Base-by-base conservation (phyloP, 2,329 filamentous ascomycete genomes). In the Shiraia bambusicola region DNA sequence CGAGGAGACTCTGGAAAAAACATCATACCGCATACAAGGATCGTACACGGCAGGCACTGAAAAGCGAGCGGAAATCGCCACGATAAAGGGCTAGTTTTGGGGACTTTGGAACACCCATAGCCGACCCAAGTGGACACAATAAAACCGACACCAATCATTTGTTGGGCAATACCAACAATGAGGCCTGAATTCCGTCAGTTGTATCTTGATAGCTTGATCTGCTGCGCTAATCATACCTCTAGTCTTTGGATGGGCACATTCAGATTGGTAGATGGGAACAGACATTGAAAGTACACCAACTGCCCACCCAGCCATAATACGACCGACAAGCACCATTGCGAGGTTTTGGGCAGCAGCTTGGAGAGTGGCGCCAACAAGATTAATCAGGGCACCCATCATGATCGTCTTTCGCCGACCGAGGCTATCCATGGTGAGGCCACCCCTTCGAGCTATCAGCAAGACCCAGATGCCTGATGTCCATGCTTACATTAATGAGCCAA, bases 261-360 rank as follows among this genome's bases (percentile, higher is more conserved):
- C 82, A 8, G 81, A 78, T 43, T 83, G 81, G 58, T 85, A 85
- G 25, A 81, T 75, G 3, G 81, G 82, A 2, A 84, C 78, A 3
- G 76, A 78, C 58, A 80, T 82, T 13, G 75, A 78, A 51, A 82
- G 73, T 13, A 79, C 60, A 9, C 79, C 81, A 31, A 83, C 76
- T 3, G 79, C 80, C 58, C 79, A 75, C 4, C 80, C 80, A 27
- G 64, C 79, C 42, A 83, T 72, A 52, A 83, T 77, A 9, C 82
- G 77, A 0, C 82, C 79, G 6, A 76, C 72, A 40, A 74, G 73
- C 58, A 76, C 81, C 80, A 83, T 79, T 10, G 71, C 67, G 13
- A 81, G 65, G 35, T 76, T 72, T 46, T 76, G 73, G 12, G 82
- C 78, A 14, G 78, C 74, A 16, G 76, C 72, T 59, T 86, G 83